Conservation (phyloP, 2,329 filamentous ascomycete genomes). For the Macroventuria anomochaeta region DNA sequence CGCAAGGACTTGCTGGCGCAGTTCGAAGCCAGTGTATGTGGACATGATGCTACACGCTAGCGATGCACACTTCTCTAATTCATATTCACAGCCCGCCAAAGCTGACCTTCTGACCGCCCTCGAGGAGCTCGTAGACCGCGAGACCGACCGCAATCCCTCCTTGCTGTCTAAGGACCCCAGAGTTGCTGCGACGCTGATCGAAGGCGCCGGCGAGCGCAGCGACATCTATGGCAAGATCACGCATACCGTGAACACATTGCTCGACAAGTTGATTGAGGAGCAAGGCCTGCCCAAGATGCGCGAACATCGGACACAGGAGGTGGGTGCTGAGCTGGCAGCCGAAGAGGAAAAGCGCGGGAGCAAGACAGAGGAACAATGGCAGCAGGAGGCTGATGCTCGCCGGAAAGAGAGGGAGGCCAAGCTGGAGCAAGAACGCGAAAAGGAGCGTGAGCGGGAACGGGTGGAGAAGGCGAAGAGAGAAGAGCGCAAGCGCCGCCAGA, state of each 20-base stretch:
- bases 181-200: conserved; percentile 76
- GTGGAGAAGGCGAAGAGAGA: conserved; percentile 64
- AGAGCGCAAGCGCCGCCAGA: conserved; percentile 59
- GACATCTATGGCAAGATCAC: conserved; percentile 77
- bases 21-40: conserved; percentile 71
- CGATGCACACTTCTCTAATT: background rate
- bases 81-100: conserved; percentile 67
- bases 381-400: conserved; percentile 67
- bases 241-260: conserved; percentile 69
- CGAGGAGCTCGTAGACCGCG: conserved; percentile 72
- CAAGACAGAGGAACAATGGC: conserved; percentile 78
- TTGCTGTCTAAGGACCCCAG: conserved; percentile 75
- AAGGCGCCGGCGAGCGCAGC: conserved; percentile 77
- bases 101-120: conserved; percentile 70
- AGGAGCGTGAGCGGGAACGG: conserved; percentile 62
- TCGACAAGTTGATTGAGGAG: conserved; percentile 65
- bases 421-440: conserved; percentile 66
- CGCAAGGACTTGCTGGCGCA: conserved; percentile 79
- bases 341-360: conserved; percentile 69
- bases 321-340: conserved; percentile 72
- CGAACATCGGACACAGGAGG: conserved; percentile 69
- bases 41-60: background rate
- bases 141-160: conserved; percentile 76
- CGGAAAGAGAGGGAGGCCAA: conserved; percentile 67
- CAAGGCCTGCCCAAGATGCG: conserved; percentile 74